Conservation (phyloP, 345 rosid species). For the Rubroshorea leprosula region DNA sequence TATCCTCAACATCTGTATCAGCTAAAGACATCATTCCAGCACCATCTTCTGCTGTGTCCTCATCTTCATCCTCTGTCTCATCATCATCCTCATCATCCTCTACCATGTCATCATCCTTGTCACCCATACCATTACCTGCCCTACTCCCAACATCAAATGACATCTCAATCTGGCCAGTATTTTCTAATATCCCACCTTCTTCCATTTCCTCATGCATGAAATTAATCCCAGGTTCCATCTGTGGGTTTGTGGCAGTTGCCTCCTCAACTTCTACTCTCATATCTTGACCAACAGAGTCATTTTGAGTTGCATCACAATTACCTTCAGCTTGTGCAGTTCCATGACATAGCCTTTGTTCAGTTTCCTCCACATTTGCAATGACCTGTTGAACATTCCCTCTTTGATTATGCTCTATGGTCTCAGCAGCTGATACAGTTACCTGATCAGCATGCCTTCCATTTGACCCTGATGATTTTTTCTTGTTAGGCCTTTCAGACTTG, state of each 20-base stretch:
- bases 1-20: constrained; percentile 94
- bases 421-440: constrained; percentile 37
- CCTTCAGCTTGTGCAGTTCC: constrained; percentile 45
- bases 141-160: constrained; percentile 74
- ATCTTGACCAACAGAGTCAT: constrained; percentile 50
- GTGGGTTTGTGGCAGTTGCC: constrained; percentile 44
- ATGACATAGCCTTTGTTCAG: constrained; percentile 41
- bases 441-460: constrained; percentile 48
- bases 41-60: constrained; percentile 89
- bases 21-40: constrained; percentile 89
- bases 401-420: constrained; percentile 41
- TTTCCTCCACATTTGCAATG: constrained; percentile 38
- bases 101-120: constrained; percentile 92
- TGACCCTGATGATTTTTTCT: constrained; percentile 47
- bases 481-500: constrained; percentile 55
- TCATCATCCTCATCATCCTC: constrained; percentile 85
- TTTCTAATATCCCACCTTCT: constrained; percentile 52
- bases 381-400: constrained; percentile 38
- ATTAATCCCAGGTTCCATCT: constrained; percentile 65
- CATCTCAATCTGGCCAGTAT: constrained; percentile 72
- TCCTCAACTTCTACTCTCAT: constrained; percentile 70
- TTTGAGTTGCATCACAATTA: constrained; percentile 38
- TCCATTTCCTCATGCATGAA: constrained; percentile 81
- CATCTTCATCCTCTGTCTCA: constrained; percentile 92
- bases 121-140: constrained; percentile 77